These are phyloP conservation scores for Magnaporthiopsis incrustans DNA, from an alignment of 2,329 filamentous ascomycete genomes.

Conservation along the genomic window DNA sequence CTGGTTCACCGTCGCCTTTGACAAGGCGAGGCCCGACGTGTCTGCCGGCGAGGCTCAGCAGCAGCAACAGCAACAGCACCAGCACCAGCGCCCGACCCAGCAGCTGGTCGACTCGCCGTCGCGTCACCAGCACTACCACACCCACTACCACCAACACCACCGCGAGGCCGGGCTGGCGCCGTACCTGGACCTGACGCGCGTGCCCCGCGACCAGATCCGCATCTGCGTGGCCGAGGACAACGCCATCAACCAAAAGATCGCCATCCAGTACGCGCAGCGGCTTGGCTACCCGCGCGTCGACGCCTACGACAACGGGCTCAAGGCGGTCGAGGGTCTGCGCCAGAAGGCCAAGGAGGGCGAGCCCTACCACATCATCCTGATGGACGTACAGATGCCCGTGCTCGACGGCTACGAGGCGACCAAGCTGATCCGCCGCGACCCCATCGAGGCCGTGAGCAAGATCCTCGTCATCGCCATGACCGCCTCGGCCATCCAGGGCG, in stretches of 20 bases:
- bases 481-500: conserved; percentile 86
- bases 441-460: conserved; percentile 66
- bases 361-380: conserved; percentile 84
- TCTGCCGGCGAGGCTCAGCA: conserved; percentile 45
- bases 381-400: conserved; percentile 96
- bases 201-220: conserved; percentile 70
- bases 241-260: conserved; percentile 88
- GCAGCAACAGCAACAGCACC: neutral
- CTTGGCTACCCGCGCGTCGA: conserved; percentile 76
- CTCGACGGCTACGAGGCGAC: conserved; percentile 91
- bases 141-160: conserved; percentile 4
- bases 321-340: conserved; percentile 80
- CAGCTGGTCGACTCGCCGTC: conserved; percentile 10
- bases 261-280: conserved; percentile 80
- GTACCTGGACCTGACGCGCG: conserved; percentile 59
- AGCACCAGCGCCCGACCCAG: conserved; percentile 8
- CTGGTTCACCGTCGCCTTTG: conserved; percentile 78
- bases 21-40: conserved; percentile 62
- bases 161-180: conserved; percentile 25
- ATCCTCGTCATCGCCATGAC: conserved; percentile 97
- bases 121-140: conserved; percentile 7
- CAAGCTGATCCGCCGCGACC: conserved; percentile 69
- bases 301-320: conserved; percentile 82
- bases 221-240: conserved; percentile 96
- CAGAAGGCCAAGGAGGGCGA: conserved; percentile 59